These are phyloP conservation scores for Candida sakaeoensis DNA, from an alignment of 805 yeast genomes.

Conservation along the genomic window DNA sequence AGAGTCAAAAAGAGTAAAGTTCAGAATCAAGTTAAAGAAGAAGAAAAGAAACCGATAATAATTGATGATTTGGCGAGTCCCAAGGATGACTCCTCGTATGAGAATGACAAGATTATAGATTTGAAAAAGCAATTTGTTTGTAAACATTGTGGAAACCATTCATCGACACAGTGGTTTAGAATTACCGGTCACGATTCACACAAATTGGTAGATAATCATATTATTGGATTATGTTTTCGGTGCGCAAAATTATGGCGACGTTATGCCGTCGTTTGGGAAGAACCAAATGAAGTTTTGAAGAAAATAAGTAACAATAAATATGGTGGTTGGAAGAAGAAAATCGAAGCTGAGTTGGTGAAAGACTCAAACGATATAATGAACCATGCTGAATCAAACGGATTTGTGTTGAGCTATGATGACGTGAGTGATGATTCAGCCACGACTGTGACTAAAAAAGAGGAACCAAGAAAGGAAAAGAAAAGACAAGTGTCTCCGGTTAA, in stretches of 20 bases:
- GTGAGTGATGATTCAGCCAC: neutral
- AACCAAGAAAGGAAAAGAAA: constrained; percentile 1
- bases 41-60: constrained; percentile 8
- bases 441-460: neutral
- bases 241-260: constrained; percentile 92
- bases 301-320: constrained; percentile 39
- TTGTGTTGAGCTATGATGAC: constrained; percentile 18
- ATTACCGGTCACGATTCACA: constrained; percentile 56
- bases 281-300: constrained; percentile 62
- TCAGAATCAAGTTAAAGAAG: constrained; percentile 26
- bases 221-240: constrained; percentile 70
- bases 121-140: constrained; percentile 51
- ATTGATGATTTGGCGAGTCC: constrained; percentile 55
- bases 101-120: constrained; percentile 44
- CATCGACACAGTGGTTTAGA: constrained; percentile 63
- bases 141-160: constrained; percentile 62
- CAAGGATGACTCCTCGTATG: constrained; percentile 71
- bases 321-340: constrained; percentile 53
- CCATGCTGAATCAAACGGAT: constrained; percentile 41
- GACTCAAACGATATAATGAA: constrained; percentile 57
- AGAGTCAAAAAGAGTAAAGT: constrained; percentile 53
- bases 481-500: neutral
- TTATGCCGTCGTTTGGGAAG: constrained; percentile 84
- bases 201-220: constrained; percentile 21
- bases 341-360: constrained; percentile 63